Percentiles rank a stretch among this genome's conserved stretches.
Evolutionary conservation across 1,284 basidiomycete species (phyloP).

Genomic region (Moniliophthora roreri): DNA sequence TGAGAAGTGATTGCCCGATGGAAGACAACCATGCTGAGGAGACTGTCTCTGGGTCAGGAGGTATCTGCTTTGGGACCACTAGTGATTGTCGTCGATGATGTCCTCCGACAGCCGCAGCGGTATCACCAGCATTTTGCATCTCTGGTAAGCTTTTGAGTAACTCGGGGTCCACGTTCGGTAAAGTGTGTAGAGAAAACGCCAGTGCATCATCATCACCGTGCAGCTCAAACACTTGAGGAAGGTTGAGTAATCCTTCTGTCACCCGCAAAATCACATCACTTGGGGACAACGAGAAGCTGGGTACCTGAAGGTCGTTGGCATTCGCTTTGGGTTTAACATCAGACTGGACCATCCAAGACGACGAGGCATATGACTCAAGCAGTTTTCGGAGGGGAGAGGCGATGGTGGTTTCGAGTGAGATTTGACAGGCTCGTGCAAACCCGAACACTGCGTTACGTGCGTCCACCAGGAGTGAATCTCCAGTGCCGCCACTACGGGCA

Average conservation of each 20-base stretch:
- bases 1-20: constrained; percentile 78
- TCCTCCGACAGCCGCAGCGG: constrained; percentile 22
- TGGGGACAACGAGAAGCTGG: constrained; percentile 90
- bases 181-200: constrained; percentile 83
- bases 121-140: constrained; percentile 24
- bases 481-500: no score
- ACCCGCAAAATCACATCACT: constrained; percentile 87
- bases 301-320: constrained; percentile 75
- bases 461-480: constrained; percentile 48
- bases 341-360: constrained; percentile 66
- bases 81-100: constrained; percentile 36
- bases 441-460: constrained; percentile 60
- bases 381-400: constrained; percentile 82
- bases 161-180: constrained; percentile 65
- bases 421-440: constrained; percentile 77
- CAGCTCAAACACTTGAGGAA: constrained; percentile 92
- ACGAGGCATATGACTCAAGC: constrained; percentile 70
- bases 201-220: constrained; percentile 91
- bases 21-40: constrained; percentile 89
- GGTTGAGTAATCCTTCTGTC: constrained; percentile 90
- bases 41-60: constrained; percentile 71
- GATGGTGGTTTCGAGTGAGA: constrained; percentile 78
- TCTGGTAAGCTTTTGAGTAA: constrained; percentile 50
- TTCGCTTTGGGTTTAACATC: constrained; percentile 43
- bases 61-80: constrained; percentile 29